Evolutionary conservation across 2,329 filamentous ascomycete species (phyloP).

Genomic region (Neopestalotiopsis sp.): DNA sequence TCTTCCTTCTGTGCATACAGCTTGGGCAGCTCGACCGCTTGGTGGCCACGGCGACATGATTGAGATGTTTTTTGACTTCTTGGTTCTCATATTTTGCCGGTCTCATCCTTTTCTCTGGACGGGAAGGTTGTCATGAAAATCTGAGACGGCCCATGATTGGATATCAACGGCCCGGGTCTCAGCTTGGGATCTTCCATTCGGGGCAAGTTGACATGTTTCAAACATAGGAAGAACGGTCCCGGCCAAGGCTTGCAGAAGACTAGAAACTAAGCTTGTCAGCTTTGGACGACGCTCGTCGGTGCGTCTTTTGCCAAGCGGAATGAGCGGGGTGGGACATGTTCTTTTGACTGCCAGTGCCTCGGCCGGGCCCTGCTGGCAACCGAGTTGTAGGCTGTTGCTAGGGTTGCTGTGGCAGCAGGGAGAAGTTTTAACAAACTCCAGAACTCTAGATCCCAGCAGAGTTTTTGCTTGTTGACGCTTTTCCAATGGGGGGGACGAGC

Average conservation of each 20-base stretch:
- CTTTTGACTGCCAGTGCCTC: not conserved
- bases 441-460: not conserved
- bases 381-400: not conserved
- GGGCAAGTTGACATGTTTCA: slow-evolving; percentile 1
- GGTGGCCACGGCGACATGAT: not conserved
- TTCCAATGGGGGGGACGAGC: not conserved
- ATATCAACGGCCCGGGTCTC: not conserved
- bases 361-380: not conserved
- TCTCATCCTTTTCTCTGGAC: not conserved
- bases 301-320: not conserved
- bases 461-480: not conserved
- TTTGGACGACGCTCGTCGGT: no score
- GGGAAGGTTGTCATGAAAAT: not conserved
- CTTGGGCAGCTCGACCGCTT: not conserved
- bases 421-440: not conserved
- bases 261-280: no score
- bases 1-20: not conserved
- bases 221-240: not conserved
- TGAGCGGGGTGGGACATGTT: not conserved
- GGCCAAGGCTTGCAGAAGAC: not conserved
- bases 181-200: not conserved
- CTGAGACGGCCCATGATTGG: not conserved
- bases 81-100: not conserved
- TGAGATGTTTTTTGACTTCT: not conserved
- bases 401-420: not conserved